phyloP scores from a whole-genome alignment of 1,284 basidiomycete genomes.

The Sanghuangporus sanghuang region DNA sequence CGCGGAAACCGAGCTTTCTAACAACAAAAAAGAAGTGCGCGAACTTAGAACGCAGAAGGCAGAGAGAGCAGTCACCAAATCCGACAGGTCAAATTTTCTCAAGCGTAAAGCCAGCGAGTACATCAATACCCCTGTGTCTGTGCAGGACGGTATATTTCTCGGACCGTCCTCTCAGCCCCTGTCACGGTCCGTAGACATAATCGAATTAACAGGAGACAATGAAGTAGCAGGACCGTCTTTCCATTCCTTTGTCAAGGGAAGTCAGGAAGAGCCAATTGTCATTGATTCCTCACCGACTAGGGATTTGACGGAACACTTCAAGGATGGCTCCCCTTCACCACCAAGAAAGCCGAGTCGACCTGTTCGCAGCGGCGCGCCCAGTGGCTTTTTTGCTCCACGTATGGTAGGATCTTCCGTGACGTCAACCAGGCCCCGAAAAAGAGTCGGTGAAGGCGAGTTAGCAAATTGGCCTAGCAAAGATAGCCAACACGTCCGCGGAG shows the following conservation, averaged over 20 bases:
- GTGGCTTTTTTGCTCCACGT: constrained; percentile 14
- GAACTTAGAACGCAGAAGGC: not conserved
- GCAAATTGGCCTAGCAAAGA: constrained; percentile 46
- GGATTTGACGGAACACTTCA: not conserved
- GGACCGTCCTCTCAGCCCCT: constrained; percentile 9
- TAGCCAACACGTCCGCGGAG: constrained; percentile 61
- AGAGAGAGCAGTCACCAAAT: not conserved
- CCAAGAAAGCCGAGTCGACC: constrained; percentile 23
- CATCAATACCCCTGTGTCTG: not conserved
- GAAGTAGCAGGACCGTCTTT: not conserved
- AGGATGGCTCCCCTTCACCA: not conserved
- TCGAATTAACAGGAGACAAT: not conserved
- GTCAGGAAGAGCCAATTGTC: constrained; percentile 38
- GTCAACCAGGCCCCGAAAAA: constrained; percentile 2
- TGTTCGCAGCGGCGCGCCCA: not conserved
- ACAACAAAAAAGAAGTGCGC: not conserved
- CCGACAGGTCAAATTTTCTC: not conserved
- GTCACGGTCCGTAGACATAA: not conserved
- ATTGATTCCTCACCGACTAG: constrained; percentile 36
- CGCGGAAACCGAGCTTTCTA: not conserved
- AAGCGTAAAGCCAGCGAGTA: not conserved
- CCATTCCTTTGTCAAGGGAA: constrained; percentile 22
- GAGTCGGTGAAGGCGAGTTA: constrained; percentile 18
- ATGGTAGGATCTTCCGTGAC: not conserved
- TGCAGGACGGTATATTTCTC: not conserved